phyloP scores from a whole-genome alignment of 139 green algal genomes.

The Picochlorum sp. region DNA sequence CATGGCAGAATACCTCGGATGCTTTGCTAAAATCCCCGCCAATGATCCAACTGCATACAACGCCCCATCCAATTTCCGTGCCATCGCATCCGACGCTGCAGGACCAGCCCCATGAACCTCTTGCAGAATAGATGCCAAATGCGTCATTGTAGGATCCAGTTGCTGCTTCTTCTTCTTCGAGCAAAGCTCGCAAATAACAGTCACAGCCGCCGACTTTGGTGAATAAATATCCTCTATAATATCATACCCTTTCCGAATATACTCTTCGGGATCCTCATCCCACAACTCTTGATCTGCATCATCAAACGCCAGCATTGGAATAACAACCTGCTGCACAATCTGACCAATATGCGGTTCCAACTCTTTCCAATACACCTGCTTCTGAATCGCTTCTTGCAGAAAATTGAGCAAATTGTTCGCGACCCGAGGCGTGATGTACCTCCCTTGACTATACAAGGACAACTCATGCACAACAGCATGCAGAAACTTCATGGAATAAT shows the following conservation, averaged over 20 bases:
- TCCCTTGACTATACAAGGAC: conserved; percentile 37
- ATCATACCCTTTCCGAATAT: conserved; percentile 94
- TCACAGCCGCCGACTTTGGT: conserved; percentile 78
- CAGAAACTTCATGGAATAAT: conserved; percentile 65
- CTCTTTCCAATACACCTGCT: conserved; percentile 51
- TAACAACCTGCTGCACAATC: conserved; percentile 57
- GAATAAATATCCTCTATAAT: conserved; percentile 97
- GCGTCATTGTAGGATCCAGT: conserved; percentile 58
- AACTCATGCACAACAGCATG: conserved; percentile 62
- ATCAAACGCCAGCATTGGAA: conserved; percentile 87
- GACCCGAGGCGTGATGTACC: conserved; percentile 56
- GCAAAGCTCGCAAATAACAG: conserved; percentile 77
- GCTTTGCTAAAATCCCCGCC: conserved; percentile 61
- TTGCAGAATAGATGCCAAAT: conserved; percentile 35
- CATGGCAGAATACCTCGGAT: conserved; percentile 72
- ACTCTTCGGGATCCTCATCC: conserved; percentile 93
- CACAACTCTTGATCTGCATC: conserved; percentile 84
- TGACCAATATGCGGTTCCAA: conserved; percentile 65
- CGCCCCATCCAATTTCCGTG: conserved; percentile 79
- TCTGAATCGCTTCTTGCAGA: conserved; percentile 38
- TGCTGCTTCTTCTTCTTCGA: conserved; percentile 43
- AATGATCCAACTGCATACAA: conserved; percentile 79
- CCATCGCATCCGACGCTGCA: conserved; percentile 22
- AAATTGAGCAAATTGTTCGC: conserved; percentile 80
- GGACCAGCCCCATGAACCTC: conserved; percentile 19